Evolutionary conservation across 148 eudicot species (phyloP).

Genomic region (Salicornia ramosissima): DNA sequence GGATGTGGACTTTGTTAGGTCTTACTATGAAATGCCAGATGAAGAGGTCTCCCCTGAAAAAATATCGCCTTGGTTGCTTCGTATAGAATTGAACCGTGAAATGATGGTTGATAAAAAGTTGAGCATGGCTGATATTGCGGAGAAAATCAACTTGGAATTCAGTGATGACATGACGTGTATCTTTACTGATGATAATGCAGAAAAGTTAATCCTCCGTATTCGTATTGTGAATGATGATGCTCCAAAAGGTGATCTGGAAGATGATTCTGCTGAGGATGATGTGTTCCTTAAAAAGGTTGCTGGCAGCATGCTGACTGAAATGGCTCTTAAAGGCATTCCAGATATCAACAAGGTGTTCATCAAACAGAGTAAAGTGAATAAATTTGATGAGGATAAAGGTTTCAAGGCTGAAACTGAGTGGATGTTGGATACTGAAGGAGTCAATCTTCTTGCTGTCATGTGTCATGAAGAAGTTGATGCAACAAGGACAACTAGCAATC

Average conservation of each 20-base stretch:
- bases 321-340: constrained; percentile 91
- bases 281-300: constrained; percentile 93
- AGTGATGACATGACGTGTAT: constrained; percentile 90
- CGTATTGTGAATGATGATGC: constrained; percentile 97
- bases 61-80: constrained; percentile 98
- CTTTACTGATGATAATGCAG: constrained; percentile 95
- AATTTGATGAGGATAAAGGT: constrained; percentile 78
- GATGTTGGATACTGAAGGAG: constrained; percentile 99
- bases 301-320: constrained; percentile 96
- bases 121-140: constrained; percentile 98
- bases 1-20: constrained; percentile 89
- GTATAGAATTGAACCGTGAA: constrained; percentile 89
- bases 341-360: constrained; percentile 97
- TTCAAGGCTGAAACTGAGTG: constrained; percentile 83
- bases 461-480: constrained; percentile 93
- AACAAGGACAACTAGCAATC: constrained; percentile 85
- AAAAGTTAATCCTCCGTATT: constrained; percentile 87
- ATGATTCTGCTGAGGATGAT: constrained; percentile 96
- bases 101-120: constrained; percentile 99
- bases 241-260: constrained; percentile 78
- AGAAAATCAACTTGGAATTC: constrained; percentile 87
- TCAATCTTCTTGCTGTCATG: constrained; percentile 92
- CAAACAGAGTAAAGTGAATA: constrained; percentile 66
- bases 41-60: constrained; percentile 92
- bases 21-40: constrained; percentile 98